Evolutionary conservation across 108 stramenopile genomes (phyloP), one percentile per base, ranked within the genome.

Genomic region (Cyclotella baltica): DNA sequence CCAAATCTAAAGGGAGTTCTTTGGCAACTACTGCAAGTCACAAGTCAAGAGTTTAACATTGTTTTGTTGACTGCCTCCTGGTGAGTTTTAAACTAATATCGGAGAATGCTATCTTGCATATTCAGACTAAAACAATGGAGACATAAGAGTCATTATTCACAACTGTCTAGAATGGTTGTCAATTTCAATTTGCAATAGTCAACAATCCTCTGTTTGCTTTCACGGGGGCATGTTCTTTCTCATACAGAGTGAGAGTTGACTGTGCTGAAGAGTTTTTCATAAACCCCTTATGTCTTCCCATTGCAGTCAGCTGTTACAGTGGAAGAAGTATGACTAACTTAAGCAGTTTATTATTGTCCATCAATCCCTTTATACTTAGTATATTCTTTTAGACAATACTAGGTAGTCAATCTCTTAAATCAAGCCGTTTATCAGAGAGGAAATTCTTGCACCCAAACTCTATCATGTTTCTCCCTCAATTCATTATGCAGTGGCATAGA

Each of bases 1-100:
- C 66, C 15, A 79, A 77, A 25, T 83, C 64, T 59, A 84, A 83
- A 28, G 72, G 80, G 6, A 92, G 91, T 68, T 92, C 94, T 0
- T 77, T 93, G 35, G 57, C 77, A 23, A 64, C 89, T 25, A 85
- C 85, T 16, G 89, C 88, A 35, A 84, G 64, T 4, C 83, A 92
- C 72, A 84, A 86, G 29, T 43, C 72, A 38, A 64, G 50, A 36
- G 72, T 90, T 10, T 74, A 70, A 9, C 88, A 93, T 53, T 81
- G 92, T 51, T 93, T 95, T 78, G 74, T 78, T 51, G 46, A 56
- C 50, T 85, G 87, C 28, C 89, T 86, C 25, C 73, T 86, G 63
- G 82, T 78, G 48, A 70, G 78, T 62, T 36, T 22, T 19, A 27
- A 2, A 43, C 8, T 13, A n/a, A 28, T 59, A 23, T 19, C 35